These are phyloP conservation scores for Pelargonium australe DNA, from an alignment of 441 rosid species.

Conservation along the genomic window DNA sequence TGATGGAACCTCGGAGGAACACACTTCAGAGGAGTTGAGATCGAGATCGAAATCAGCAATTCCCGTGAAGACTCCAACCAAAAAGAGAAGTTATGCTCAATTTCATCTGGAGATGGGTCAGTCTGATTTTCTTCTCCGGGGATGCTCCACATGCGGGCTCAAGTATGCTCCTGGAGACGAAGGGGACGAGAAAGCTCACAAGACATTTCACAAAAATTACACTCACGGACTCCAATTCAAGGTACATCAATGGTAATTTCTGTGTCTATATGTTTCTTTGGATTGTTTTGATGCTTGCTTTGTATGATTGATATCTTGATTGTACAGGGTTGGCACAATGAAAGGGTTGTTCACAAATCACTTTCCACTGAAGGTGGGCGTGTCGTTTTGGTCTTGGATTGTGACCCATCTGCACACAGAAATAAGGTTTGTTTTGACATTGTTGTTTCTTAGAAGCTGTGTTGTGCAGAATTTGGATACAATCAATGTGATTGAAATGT, in stretches of 20 bases:
- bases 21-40: not conserved
- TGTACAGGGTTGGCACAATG: constrained; percentile 56
- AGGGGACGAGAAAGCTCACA: constrained; percentile 67
- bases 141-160: constrained; percentile 51
- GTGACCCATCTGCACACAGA: constrained; percentile 50
- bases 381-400: constrained; percentile 44
- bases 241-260: constrained; percentile 27
- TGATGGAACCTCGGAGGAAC: not conserved
- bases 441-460: not conserved
- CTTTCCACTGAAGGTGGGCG: constrained; percentile 33
- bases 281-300: constrained; percentile 4
- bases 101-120: constrained; percentile 75
- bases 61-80: constrained; percentile 10
- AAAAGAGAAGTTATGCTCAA: constrained; percentile 77
- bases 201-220: constrained; percentile 50
- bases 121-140: constrained; percentile 70
- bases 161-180: constrained; percentile 69
- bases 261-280: not conserved
- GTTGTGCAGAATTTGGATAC: not conserved
- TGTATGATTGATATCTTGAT: not conserved
- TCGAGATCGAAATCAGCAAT: not conserved
- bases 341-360: constrained; percentile 40
- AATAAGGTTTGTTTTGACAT: constrained; percentile 43
- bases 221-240: constrained; percentile 63
- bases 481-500: not conserved